phyloP scores from a whole-genome alignment of 2,329 filamentous ascomycete species.

The Colletotrichum sp. region DNA sequence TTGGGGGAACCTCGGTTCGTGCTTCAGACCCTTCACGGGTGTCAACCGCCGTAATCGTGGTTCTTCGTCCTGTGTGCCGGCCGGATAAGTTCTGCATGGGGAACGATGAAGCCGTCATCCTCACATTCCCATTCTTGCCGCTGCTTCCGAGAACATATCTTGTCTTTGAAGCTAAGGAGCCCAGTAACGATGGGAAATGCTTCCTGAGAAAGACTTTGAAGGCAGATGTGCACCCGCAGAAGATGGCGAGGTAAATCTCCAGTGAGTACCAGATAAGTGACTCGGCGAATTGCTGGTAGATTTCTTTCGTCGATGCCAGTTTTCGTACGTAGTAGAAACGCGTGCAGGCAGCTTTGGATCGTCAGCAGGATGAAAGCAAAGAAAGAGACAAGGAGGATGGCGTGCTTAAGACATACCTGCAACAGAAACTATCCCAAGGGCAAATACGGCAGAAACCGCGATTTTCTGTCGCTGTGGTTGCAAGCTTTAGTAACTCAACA shows the following conservation, averaged over 20 bases:
- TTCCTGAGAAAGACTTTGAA: not conserved
- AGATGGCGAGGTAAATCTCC: not conserved
- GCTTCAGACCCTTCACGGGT: not conserved
- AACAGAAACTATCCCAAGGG: not conserved
- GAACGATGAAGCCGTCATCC: not conserved
- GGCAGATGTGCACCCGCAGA: not conserved
- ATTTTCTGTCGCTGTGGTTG: not conserved
- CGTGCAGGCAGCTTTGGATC: not conserved
- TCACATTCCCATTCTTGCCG: not conserved
- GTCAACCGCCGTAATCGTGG: not conserved
- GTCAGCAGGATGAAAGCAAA: not conserved
- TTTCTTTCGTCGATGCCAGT: not conserved
- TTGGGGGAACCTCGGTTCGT: accelerated
- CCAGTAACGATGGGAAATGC: not conserved
- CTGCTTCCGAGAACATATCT: not conserved
- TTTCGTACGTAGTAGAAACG: not conserved
- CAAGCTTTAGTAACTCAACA: accelerated
- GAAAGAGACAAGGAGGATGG: not conserved
- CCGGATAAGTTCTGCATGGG: not conserved
- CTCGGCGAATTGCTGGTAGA: not conserved
- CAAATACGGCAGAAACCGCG: not conserved
- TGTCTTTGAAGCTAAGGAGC: not conserved
- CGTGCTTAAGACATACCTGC: not conserved
- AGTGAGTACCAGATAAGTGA: not conserved
- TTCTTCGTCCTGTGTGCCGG: not conserved